Conservation (phyloP, 1,284 basidiomycete species). For the Tilletiaria anomala region DNA sequence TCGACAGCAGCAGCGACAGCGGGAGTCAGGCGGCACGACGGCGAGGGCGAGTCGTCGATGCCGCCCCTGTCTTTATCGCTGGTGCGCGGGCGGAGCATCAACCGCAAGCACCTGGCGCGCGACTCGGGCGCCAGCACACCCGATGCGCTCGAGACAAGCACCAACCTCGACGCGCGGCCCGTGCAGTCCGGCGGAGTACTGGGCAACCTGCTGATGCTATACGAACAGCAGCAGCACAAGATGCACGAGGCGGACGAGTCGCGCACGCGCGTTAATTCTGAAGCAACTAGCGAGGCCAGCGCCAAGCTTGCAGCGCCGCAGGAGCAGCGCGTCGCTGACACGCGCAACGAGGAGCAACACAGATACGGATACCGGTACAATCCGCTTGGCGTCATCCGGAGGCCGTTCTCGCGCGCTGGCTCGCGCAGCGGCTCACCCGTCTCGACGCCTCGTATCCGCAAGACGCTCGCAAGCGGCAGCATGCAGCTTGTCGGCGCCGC, state of each 20-base stretch:
- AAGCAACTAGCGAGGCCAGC: neutral
- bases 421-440: constrained; percentile 1
- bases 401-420: neutral
- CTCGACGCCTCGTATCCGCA: too few relatives aligned
- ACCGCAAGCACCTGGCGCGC: constrained; percentile 20
- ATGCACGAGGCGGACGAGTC: neutral
- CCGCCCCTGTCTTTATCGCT: constrained; percentile 3
- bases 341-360: neutral
- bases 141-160: constrained; percentile 24
- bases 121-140: constrained; percentile 29
- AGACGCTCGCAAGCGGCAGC: too few relatives aligned
- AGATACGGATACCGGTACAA: neutral
- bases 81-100: constrained; percentile 8
- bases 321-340: neutral
- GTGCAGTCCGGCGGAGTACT: constrained; percentile 26
- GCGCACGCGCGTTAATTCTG: neutral
- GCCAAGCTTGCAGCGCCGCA: too few relatives aligned
- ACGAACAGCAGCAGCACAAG: constrained; percentile 29
- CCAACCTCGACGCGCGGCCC: constrained; percentile 30
- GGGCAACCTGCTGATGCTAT: constrained; percentile 34
- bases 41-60: too few relatives aligned
- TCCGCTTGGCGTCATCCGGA: neutral
- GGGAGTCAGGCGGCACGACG: too few relatives aligned
- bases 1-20: too few relatives aligned
- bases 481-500: neutral